Conservation (phyloP, 495 filamentous ascomycete species). For the Tuber melanosporum region DNA sequence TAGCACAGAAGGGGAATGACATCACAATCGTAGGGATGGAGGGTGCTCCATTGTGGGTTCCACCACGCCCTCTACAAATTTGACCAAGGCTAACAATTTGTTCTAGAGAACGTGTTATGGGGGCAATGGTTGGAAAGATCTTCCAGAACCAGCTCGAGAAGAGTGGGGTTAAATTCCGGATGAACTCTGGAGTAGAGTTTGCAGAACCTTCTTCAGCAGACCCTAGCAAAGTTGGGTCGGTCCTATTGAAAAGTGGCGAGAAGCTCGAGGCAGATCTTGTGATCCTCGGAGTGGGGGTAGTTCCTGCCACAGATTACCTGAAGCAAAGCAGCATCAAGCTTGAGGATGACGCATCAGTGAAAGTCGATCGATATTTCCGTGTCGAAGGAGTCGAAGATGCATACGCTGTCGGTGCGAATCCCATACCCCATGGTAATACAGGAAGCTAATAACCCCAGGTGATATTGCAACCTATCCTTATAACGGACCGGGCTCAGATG, state of each 20-base stretch:
- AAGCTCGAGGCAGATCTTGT: conserved; percentile 80
- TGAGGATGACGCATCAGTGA: conserved; percentile 72
- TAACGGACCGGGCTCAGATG: conserved; percentile 69
- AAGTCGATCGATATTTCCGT: conserved; percentile 67
- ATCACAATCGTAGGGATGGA: conserved; percentile 96
- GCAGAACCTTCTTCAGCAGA: conserved; percentile 62
- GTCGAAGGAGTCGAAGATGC: conserved; percentile 69
- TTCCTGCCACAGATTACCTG: conserved; percentile 80
- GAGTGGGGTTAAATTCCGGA: conserved; percentile 78
- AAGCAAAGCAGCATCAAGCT: conserved; percentile 60
- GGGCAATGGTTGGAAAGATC: conserved; percentile 69
- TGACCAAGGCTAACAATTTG: not conserved
- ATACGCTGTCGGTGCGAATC: conserved; percentile 62
- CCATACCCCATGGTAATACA: not conserved
- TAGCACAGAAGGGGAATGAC: conserved; percentile 62
- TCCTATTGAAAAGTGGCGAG: conserved; percentile 81
- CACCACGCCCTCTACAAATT: not conserved
- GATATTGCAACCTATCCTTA: conserved; percentile 96
- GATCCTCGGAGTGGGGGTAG: conserved; percentile 81
- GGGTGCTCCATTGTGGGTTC: conserved; percentile 55
- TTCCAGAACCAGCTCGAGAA: conserved; percentile 71
- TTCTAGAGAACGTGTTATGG: conserved; percentile 68
- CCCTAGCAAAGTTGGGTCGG: conserved; percentile 64
- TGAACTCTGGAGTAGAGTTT: conserved; percentile 72
- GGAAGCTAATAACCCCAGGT: conserved; percentile 39